Evolutionary conservation across 1,284 basidiomycete genomes (phyloP), one percentile per base, ranked within the genome.

Genomic region (Malassezia slooffiae): DNA sequence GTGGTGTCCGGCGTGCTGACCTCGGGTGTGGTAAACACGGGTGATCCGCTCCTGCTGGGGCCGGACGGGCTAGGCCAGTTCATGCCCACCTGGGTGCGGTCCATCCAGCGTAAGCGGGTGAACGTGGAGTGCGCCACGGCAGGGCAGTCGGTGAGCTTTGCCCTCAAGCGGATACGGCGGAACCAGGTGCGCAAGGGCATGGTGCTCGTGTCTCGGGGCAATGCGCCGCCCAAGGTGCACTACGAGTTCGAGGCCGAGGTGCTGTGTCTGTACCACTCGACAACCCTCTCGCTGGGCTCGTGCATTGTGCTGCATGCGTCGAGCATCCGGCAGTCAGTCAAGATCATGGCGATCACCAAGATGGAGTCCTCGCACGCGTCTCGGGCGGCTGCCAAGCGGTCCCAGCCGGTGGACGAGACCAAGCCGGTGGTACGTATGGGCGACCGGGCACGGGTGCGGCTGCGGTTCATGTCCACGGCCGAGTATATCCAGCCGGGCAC

Each of bases 41-140:
- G 65, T 27, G 90, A 97, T 62, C 70, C 79, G 0, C 79, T 95
- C 19, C 72, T 89, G 30, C 74, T 95, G 31, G 91, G 93, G 0
- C 93, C 93, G 2, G 93, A 97, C 70, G 80, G 84, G 0, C 84
- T 91, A 43, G 91, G 91, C 2, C 82, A 85, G 58, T 97, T 84
- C 70, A 77, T 82, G 50, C 76, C 77, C 16, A 87, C 86, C 0
- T 74, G 80, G 3, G 75, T 97, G 54, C 87, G 86, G 73, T 84
- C 81, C 48, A 99, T 99, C 71, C 90, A 97, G 72, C 78, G 90
- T 38, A 97, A 96, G 71, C 75, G 86, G 29, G 87, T 85, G 21
- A 76, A 81, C 39, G 88, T 97, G 7, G 76, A 77, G 20, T 77
- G 76, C 9, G 91, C 86, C 0, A 86, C 47, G 56, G 93, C 91